A percentile compares a stretch with the other conserved stretches of the same genome.
Conservation (phyloP, 495 filamentous ascomycete species). For the Daldinia grandis region DNA sequence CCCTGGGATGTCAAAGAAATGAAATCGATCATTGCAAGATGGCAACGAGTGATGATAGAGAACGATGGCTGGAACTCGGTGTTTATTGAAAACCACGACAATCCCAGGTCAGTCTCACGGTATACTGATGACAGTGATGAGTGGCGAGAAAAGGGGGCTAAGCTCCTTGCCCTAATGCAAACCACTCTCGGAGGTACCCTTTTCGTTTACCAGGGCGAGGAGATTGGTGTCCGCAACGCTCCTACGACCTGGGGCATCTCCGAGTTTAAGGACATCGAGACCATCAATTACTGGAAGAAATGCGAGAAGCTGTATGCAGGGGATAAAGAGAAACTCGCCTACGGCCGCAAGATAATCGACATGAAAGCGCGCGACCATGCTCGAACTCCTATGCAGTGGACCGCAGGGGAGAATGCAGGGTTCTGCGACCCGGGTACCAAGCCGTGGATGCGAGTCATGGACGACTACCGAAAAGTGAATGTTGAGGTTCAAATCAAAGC, state of each 20-base stretch:
- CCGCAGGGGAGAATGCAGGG: conserved; percentile 59
- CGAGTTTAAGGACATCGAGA: conserved; percentile 72
- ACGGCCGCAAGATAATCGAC: conserved; percentile 52
- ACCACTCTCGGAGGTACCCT: conserved; percentile 66
- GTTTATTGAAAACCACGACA: conserved; percentile 72
- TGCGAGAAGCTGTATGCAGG: conserved; percentile 32
- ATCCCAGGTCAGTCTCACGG: conserved; percentile 66
- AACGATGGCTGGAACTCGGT: conserved; percentile 70
- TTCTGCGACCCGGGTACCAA: conserved; percentile 48
- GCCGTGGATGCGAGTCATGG: conserved; percentile 65
- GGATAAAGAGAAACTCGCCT: conserved; percentile 47
- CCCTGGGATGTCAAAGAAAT: conserved; percentile 63
- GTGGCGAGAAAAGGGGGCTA: conserved; percentile 56
- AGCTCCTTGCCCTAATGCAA: conserved; percentile 68
- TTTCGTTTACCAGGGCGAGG: conserved; percentile 76
- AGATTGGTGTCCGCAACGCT: conserved; percentile 70
- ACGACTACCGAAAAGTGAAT: conserved; percentile 55
- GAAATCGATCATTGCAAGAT: conserved; percentile 62
- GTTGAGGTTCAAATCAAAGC: conserved; percentile 49
- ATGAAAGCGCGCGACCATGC: conserved; percentile 68
- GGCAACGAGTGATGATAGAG: conserved; percentile 67
- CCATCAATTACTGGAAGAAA: conserved; percentile 67
- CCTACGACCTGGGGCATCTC: conserved; percentile 65
- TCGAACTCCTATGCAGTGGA: conserved; percentile 71
- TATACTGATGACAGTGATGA: conserved; percentile 56